These are phyloP conservation scores for Candida hispaniensis DNA, from an alignment of 805 yeast species.

Conservation along the genomic window DNA sequence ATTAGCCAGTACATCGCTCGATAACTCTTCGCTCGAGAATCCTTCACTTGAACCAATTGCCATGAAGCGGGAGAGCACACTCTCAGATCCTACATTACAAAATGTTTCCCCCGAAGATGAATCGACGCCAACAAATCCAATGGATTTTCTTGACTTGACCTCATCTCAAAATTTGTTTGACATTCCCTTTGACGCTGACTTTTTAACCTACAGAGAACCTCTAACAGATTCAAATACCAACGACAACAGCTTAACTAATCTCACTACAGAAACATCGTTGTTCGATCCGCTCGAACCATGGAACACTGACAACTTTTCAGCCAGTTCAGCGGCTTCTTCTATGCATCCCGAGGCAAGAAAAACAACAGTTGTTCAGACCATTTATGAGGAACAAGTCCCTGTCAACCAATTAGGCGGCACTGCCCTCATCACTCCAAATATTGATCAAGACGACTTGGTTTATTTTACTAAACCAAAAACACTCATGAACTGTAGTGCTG, in stretches of 20 bases:
- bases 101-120: too few relatives aligned
- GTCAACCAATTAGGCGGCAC: slow-evolving; percentile 1
- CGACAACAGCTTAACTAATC: slow-evolving; percentile 27
- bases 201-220: slow-evolving; percentile 24
- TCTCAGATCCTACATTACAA: too few relatives aligned
- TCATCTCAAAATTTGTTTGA: slow-evolving; percentile 20
- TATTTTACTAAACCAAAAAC: slow-evolving; percentile 6
- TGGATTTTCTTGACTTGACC: too few relatives aligned
- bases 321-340: too few relatives aligned
- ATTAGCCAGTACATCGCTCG: too few relatives aligned
- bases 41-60: too few relatives aligned
- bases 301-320: slow-evolving; percentile 18
- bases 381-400: slow-evolving; percentile 4
- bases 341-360: slow-evolving; percentile 17
- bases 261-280: slow-evolving; percentile 28
- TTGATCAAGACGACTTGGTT: slow-evolving; percentile 11
- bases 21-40: too few relatives aligned
- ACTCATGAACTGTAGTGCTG: slow-evolving; percentile 67
- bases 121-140: too few relatives aligned
- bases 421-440: slow-evolving; percentile 2
- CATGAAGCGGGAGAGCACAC: too few relatives aligned
- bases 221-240: slow-evolving; percentile 26
- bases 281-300: slow-evolving; percentile 29
- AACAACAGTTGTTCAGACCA: slow-evolving; percentile 9
- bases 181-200: slow-evolving; percentile 25